phyloP scores from a whole-genome alignment of 2,329 filamentous ascomycete species.

The Neonectria faginata region DNA sequence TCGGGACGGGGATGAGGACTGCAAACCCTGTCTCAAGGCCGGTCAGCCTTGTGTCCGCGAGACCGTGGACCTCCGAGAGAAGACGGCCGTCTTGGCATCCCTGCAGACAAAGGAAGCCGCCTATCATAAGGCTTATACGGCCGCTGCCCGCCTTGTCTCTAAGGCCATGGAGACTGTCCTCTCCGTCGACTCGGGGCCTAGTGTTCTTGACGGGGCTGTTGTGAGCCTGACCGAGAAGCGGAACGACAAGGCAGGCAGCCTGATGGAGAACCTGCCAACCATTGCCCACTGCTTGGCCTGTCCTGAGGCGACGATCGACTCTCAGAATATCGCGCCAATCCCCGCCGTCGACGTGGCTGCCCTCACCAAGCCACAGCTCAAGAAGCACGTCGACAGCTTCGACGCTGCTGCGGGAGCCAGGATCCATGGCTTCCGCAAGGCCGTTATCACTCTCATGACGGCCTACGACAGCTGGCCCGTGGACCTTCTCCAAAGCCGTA shows the following conservation, averaged over 20 bases:
- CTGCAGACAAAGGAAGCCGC: background rate
- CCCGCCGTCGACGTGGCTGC: background rate
- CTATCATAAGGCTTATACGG: background rate
- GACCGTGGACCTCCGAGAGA: conserved; percentile 8
- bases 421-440: conserved; percentile 7
- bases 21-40: background rate
- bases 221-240: background rate
- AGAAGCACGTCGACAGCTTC: background rate
- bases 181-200: too few species aligned
- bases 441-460: conserved; percentile 6
- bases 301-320: background rate
- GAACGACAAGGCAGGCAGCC: background rate
- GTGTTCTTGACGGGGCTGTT: background rate
- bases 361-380: conserved; percentile 13
- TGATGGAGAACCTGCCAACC: background rate
- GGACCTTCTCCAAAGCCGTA: too few species aligned
- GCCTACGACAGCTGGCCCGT: background rate
- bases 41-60: background rate
- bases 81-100: background rate
- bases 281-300: background rate
- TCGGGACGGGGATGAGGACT: conserved; percentile 1
- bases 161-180: background rate
- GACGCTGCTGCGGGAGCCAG: background rate
- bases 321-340: background rate
- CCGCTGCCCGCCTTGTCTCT: background rate